A percentile compares a stretch with the other conserved stretches of the same genome.
Conservation (phyloP, 257 asterid species). For the Plectranthus barbatus region DNA sequence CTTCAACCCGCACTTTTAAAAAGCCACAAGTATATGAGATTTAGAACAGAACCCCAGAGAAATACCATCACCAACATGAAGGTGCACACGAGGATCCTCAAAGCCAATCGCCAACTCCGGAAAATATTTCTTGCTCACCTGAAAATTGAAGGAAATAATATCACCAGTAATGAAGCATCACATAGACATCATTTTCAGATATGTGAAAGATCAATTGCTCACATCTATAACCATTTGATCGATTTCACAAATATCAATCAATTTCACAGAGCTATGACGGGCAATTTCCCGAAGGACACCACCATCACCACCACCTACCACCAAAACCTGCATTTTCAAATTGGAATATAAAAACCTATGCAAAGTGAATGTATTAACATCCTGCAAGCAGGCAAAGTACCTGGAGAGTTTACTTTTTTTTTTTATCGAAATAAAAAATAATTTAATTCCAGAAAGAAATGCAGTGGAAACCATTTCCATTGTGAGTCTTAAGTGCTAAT, state of each 20-base stretch:
- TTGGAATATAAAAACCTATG: background rate
- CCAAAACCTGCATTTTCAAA: slow-evolving; percentile 66
- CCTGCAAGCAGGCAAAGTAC: background rate
- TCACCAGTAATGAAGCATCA: slow-evolving; percentile 4
- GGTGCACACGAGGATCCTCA: slow-evolving; percentile 90
- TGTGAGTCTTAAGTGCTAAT: background rate
- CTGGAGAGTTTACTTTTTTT: background rate
- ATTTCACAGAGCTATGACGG: slow-evolving; percentile 85
- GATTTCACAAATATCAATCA: slow-evolving; percentile 89
- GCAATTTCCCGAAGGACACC: slow-evolving; percentile 93
- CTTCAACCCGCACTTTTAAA: background rate
- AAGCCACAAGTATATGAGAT: slow-evolving; percentile 1
- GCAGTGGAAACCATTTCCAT: background rate
- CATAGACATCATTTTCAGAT: background rate
- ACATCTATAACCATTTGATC: slow-evolving; percentile 97
- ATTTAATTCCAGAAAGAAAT: background rate
- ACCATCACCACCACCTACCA: slow-evolving; percentile 99
- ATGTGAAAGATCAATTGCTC: slow-evolving; percentile 23
- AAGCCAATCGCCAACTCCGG: slow-evolving; percentile 91
- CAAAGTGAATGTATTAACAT: background rate
- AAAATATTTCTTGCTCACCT: slow-evolving; percentile 90
- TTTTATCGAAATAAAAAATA: background rate
- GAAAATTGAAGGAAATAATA: slow-evolving; percentile 11
- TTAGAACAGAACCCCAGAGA: background rate
- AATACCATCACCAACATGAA: slow-evolving; percentile 95